Evolutionary conservation across 805 yeast genomes (phyloP), one percentile per base, ranked within the genome.

Genomic region (Candida orba): DNA sequence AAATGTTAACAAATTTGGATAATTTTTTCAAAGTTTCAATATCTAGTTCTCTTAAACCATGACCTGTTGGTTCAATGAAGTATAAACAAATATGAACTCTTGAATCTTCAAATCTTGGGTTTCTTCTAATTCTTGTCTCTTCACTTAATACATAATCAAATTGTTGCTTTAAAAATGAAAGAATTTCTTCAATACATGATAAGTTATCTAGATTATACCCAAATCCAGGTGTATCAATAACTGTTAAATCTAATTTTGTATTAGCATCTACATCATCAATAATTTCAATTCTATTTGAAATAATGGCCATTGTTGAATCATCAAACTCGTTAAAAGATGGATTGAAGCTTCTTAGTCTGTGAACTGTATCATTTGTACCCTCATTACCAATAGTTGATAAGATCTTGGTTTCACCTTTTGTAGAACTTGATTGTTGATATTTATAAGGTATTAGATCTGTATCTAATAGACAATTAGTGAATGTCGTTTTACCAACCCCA

Each of bases 111-210:
- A 83, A 80, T 50, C 86, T 71, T 23, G 95, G 95, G 59, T 87
- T 86, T 72, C 97, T 81, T 62, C 76, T 75, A 50, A 89, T 86
- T 50, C 91, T 73, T 1, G 93, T 84, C 62, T 89, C 96, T 60
- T 89, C 96, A 2, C 86, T 87, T 38, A 89, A 71, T 0, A 85
- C 88, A 44, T 73, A 67, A 59, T 83, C 90, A 58, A 84, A 84
- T 58, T 84, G 91, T 58, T 81, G 88, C 59, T 81, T 84, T 55
- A 85, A 64, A 58, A 75, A 85, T 44, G 72, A 70, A 42, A 77
- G 75, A 41, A 84, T 76, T 57, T 84, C 93, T 12, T 66, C 68
- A 55, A 75, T 78, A 57, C 91, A 83, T 40, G 81, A 53, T 39
- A 76, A 68, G 58, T 81, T 84, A 64, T 89, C 79, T 49, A 83